Percentiles rank a stretch among this genome's conserved stretches.
Conservation (phyloP, 148 eudicot genomes). For the Spergularia bocconei region DNA sequence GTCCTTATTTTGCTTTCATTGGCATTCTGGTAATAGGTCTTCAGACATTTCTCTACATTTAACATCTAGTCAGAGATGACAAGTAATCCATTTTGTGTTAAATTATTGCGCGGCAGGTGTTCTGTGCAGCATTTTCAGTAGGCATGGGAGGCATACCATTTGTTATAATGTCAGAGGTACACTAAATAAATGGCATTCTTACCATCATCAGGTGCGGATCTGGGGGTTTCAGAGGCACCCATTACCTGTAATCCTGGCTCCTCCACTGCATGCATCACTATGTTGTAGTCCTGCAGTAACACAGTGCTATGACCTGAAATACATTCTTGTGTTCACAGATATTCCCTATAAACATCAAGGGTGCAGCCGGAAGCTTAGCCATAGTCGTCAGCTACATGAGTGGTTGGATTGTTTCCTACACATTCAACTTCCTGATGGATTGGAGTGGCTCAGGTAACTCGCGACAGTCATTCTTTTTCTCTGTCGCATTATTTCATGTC, state of each 20-base stretch:
- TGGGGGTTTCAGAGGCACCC: no score
- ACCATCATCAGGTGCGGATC: no score
- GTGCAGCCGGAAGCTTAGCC: constrained; percentile 38
- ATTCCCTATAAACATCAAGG: constrained; percentile 39
- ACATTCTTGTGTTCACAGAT: constrained; percentile 20
- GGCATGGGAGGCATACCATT: constrained; percentile 38
- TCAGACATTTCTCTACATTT: background rate
- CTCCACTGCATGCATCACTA: no score
- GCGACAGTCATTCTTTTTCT: no score
- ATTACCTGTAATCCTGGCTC: no score
- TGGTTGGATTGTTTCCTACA: constrained; percentile 34
- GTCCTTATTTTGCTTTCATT: constrained; percentile 31
- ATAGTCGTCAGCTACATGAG: constrained; percentile 11
- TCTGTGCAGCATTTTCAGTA: constrained; percentile 25
- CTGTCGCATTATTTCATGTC: no score
- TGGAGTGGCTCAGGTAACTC: constrained; percentile 37
- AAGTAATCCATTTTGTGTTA: background rate
- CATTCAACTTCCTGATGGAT: constrained; percentile 35
- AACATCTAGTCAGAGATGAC: background rate
- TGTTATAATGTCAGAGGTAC: constrained; percentile 41
- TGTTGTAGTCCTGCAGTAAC: no score
- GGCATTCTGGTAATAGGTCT: constrained; percentile 27
- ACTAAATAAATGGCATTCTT: no score
- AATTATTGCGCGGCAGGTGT: constrained; percentile 16
- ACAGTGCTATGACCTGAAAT: no score